Base-by-base conservation (phyloP, 1,284 basidiomycete genomes). In the Trametes hirsuta region DNA sequence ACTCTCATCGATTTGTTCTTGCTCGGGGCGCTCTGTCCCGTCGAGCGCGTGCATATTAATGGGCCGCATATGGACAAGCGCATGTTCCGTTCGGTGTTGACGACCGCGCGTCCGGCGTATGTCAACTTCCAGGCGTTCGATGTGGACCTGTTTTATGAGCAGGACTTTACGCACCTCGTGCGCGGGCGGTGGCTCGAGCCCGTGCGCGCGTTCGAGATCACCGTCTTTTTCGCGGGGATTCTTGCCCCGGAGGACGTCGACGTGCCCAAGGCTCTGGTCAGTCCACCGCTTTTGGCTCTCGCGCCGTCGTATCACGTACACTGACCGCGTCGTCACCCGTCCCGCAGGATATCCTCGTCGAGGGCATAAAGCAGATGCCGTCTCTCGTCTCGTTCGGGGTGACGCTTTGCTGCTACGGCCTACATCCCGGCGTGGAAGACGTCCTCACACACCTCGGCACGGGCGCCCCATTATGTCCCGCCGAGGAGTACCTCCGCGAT, bases 71-170 rank as follows among this genome's bases (percentile, higher is more conserved):
- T 55, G 58, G 36, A 54, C 41, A 36, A 36, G 40, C 21, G 37
- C 35, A 59, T 59, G 52, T 37, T 59, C 22, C 47, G 22, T 40
- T 40, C 47, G n/a, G 52, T 59, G n/a, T 47, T 59, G 4, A 15
- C 12, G 14, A 37, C 36, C 6, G 46, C 58, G 5, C 47, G 47
- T 12, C 58, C 58, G 24, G 30, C 36, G 25, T 47, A 54, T n/a
- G 15, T 54, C 10, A 41, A 39, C 34, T 41, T 59, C 47, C 22
- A 50, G 4, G 48, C 21, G 10, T 53, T 53, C 34, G 49, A 41
- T 15, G 25, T 34, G 3, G 39, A 41, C n/a, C 9, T 51, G 6
- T 41, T 51, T 24, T n/a, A 4, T 8, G 24, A 35, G 14, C 25
- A 39, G 24, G 44, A 47, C 37, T 55, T 48, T 40, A 42, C 15